A percentile compares a stretch with the other conserved stretches of the same genome.
Evolutionary conservation across 352 stramenopile genomes (phyloP).

Genomic region (Phytophthora pisi): DNA sequence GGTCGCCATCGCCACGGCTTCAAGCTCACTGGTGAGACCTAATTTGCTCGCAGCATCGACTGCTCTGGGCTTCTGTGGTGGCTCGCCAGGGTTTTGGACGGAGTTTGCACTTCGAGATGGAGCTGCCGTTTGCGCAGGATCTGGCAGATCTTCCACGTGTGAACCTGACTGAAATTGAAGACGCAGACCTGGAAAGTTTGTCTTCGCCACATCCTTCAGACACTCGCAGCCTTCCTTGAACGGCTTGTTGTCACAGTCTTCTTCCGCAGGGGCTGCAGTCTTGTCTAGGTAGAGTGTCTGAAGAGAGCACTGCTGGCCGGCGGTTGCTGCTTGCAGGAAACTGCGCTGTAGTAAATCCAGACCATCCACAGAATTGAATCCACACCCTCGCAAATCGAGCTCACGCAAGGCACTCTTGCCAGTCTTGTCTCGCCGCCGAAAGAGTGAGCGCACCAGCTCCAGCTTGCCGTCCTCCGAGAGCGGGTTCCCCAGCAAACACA

Average conservation of each 20-base stretch:
- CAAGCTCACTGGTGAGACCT: slow-evolving; percentile 17
- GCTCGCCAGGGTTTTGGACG: not conserved
- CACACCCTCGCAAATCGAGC: slow-evolving; percentile 45
- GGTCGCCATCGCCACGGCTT: slow-evolving; percentile 25
- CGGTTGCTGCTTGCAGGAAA: slow-evolving; percentile 34
- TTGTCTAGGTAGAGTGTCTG: slow-evolving; percentile 26
- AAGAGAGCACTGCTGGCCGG: slow-evolving; percentile 28
- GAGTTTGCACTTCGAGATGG: not conserved
- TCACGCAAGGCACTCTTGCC: slow-evolving; percentile 27
- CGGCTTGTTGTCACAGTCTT: not conserved
- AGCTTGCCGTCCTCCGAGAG: slow-evolving; percentile 44
- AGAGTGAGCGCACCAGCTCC: slow-evolving; percentile 41
- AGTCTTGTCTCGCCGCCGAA: slow-evolving; percentile 29
- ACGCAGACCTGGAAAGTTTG: slow-evolving; percentile 23
- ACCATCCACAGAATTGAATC: slow-evolving; percentile 26
- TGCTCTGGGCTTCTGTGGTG: not conserved
- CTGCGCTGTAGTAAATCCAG: slow-evolving; percentile 28
- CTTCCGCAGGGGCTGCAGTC: not conserved
- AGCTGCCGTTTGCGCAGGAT: not conserved
- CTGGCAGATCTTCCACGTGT: slow-evolving; percentile 1
- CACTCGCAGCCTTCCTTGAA: slow-evolving; percentile 16
- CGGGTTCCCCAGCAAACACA: slow-evolving; percentile 43
- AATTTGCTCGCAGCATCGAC: not conserved
- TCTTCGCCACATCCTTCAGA: slow-evolving; percentile 19
- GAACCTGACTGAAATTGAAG: slow-evolving; percentile 21